These are phyloP conservation scores for Ophiostoma ips DNA, from an alignment of 2,329 filamentous ascomycete genomes.

Conservation along the genomic window DNA sequence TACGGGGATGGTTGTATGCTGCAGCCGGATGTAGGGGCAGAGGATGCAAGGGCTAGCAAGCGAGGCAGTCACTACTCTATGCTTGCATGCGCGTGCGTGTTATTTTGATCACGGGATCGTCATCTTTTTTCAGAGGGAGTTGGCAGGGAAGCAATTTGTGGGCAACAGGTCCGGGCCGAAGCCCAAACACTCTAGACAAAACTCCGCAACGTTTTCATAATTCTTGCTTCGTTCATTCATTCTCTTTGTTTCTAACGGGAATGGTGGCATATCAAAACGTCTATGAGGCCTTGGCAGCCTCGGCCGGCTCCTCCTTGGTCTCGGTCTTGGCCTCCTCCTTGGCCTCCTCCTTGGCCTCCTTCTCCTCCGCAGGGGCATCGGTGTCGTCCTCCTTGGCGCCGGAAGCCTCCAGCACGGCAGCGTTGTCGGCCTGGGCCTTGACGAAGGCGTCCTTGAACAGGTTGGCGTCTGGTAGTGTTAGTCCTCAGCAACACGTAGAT, in stretches of 20 bases:
- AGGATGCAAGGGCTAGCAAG: too few relatives aligned
- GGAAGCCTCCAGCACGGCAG: conserved; percentile 55
- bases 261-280: too few relatives aligned
- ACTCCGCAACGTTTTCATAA: background rate
- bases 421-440: conserved; percentile 94
- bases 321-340: conserved; percentile 16
- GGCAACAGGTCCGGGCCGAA: too few relatives aligned
- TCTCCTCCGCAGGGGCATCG: conserved; percentile 15
- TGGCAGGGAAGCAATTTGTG: too few relatives aligned
- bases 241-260: background rate
- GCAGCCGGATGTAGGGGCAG: too few relatives aligned
- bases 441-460: conserved; percentile 95
- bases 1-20: too few relatives aligned
- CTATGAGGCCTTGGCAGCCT: conserved; percentile 6
- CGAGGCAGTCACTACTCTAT: too few relatives aligned
- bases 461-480: conserved; percentile 61
- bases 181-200: too few relatives aligned
- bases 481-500: conserved; percentile 7
- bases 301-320: conserved; percentile 12
- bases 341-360: conserved; percentile 17
- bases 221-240: background rate
- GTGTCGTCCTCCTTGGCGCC: conserved; percentile 9
- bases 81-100: too few relatives aligned
- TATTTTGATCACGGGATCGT: too few relatives aligned
- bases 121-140: too few relatives aligned